A percentile compares a stretch with the other conserved stretches of the same genome.
Conservation (phyloP, 805 yeast genomes). For the Saturnispora gosingensis region DNA sequence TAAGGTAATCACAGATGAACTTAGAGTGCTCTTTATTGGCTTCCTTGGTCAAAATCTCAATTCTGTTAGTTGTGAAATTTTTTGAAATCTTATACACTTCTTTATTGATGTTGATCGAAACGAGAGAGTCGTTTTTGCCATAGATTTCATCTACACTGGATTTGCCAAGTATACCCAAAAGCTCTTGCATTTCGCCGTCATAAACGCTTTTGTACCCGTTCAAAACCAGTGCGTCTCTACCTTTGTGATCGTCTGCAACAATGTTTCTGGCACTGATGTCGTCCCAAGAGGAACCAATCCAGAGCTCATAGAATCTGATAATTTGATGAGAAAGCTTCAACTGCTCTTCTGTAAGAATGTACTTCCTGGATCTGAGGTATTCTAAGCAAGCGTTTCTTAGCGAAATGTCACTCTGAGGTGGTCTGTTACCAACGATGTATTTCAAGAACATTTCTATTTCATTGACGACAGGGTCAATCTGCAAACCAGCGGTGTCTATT, state of each 20-base stretch:
- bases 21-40: slow-evolving; percentile 6
- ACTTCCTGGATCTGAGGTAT: slow-evolving; percentile 38
- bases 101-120: slow-evolving; percentile 15
- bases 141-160: slow-evolving; percentile 3
- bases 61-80: slow-evolving; percentile 13
- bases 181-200: slow-evolving; percentile 24
- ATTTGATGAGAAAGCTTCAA: slow-evolving; percentile 40
- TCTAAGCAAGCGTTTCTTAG: slow-evolving; percentile 40
- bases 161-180: slow-evolving; percentile 6
- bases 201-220: slow-evolving; percentile 43
- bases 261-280: slow-evolving; percentile 49
- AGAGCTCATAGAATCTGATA: slow-evolving; percentile 51
- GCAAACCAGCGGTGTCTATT: slow-evolving; percentile 41
- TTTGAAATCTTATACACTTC: slow-evolving; percentile 21
- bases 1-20: slow-evolving; percentile 30
- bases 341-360: slow-evolving; percentile 42
- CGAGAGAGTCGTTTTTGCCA: slow-evolving; percentile 7
- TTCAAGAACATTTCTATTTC: slow-evolving; percentile 23
- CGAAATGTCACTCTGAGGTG: slow-evolving; percentile 41
- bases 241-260: slow-evolving; percentile 38
- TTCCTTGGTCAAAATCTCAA: slow-evolving; percentile 16
- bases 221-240: slow-evolving; percentile 61
- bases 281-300: slow-evolving; percentile 71
- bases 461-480: slow-evolving; percentile 28
- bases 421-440: slow-evolving; percentile 11